Conservation (phyloP, 75 land plant species). For the Isoetes taiwanensis region DNA sequence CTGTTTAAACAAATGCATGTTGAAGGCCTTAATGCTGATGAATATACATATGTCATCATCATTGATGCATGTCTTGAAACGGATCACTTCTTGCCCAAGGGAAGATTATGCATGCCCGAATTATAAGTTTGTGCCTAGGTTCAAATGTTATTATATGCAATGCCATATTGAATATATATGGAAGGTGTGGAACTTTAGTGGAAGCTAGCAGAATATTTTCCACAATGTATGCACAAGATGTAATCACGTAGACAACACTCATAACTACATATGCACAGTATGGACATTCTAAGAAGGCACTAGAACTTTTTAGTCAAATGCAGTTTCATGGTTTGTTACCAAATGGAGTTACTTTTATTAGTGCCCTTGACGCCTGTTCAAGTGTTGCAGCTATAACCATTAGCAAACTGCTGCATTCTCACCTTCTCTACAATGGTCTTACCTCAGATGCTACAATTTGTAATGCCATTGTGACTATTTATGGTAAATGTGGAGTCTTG, state of each 20-base stretch:
- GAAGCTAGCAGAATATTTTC: neutral
- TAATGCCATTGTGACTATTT: neutral
- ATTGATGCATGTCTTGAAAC: too few species aligned
- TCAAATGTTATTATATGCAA: too few species aligned
- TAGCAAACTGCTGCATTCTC: neutral
- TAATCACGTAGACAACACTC: neutral
- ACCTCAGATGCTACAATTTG: neutral
- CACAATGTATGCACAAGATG: neutral
- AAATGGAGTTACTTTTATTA: neutral
- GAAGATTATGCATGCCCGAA: too few species aligned
- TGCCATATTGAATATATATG: constrained; percentile 2
- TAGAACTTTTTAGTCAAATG: neutral
- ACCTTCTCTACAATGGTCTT: neutral
- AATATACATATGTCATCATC: too few species aligned
- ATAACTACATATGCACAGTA: neutral
- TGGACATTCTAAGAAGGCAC: neutral
- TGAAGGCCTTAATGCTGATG: too few species aligned
- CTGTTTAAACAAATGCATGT: too few species aligned
- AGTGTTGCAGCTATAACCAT: neutral
- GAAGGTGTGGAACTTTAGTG: neutral
- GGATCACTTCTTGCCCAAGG: too few species aligned
- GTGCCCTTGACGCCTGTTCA: neutral
- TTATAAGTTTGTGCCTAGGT: too few species aligned
- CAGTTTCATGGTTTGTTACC: neutral
- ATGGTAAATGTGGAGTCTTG: neutral